Conservation (phyloP, 768 basidiomycete species). For the Xerocomus potaroensis region DNA sequence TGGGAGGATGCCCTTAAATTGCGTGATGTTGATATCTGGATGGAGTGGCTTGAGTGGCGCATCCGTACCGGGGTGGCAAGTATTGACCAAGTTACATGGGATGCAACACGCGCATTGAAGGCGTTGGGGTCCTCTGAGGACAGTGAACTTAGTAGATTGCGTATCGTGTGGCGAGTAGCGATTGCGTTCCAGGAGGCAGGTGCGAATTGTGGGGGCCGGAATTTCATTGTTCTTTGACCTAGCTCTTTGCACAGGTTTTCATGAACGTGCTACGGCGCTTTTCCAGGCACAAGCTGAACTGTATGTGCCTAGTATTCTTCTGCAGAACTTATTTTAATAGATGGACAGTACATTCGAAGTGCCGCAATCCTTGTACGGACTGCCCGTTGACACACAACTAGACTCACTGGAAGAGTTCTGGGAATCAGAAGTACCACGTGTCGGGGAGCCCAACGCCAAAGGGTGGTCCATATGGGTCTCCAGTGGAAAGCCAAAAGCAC, state of each 20-base stretch:
- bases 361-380: constrained; percentile 42
- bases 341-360: constrained; percentile 51
- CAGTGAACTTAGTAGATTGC: constrained; percentile 50
- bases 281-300: constrained; percentile 84
- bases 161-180: constrained; percentile 69
- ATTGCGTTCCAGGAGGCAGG: constrained; percentile 64
- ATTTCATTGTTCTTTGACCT: constrained; percentile 1
- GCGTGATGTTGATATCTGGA: constrained; percentile 57
- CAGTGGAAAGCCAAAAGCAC: constrained; percentile 36
- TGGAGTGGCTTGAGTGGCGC: constrained; percentile 80
- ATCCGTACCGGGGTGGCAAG: constrained; percentile 46
- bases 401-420: constrained; percentile 74
- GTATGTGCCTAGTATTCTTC: constrained; percentile 38
- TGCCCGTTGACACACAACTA: constrained; percentile 47
- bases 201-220: constrained; percentile 27
- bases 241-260: constrained; percentile 46
- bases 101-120: constrained; percentile 44
- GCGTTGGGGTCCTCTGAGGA: constrained; percentile 39
- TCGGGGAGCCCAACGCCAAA: constrained; percentile 59
- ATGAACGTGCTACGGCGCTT: constrained; percentile 69
- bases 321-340: constrained; percentile 5
- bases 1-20: constrained; percentile 65
- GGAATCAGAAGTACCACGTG: constrained; percentile 77
- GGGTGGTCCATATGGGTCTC: constrained; percentile 69
- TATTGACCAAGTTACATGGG: constrained; percentile 50